phyloP scores from a whole-genome alignment of 164 flowering plant species.

The Magnolia sinica region DNA sequence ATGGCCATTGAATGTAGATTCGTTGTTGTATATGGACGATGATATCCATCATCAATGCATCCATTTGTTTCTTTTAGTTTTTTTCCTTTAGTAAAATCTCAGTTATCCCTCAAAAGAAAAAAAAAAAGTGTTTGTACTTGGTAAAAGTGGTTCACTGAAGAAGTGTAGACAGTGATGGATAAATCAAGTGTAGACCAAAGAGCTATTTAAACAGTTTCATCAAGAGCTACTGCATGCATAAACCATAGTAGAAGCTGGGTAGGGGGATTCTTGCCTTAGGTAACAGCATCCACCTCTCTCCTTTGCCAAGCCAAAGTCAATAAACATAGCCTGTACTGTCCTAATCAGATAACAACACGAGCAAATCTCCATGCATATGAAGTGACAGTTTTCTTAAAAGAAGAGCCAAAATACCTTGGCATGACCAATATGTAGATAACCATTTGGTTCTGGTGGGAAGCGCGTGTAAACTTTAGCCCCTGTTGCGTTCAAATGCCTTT shows the following conservation, averaged over 20 bases:
- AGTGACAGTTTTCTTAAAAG: not conserved
- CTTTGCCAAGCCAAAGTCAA: constrained; percentile 90
- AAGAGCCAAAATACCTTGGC: constrained; percentile 67
- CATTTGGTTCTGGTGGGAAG: constrained; percentile 99
- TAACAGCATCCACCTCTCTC: constrained; percentile 89
- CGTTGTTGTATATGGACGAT: too few relatives aligned
- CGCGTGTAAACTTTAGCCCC: constrained; percentile 77
- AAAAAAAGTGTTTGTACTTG: too few relatives aligned
- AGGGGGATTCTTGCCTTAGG: constrained; percentile 50
- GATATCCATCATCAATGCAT: too few relatives aligned
- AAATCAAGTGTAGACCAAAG: too few relatives aligned
- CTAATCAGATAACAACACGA: constrained; percentile 1
- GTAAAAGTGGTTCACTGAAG: not conserved
- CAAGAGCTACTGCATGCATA: not conserved
- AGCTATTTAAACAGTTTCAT: not conserved
- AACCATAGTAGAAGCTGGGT: not conserved
- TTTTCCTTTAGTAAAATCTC: not conserved
- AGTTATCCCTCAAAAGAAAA: not conserved
- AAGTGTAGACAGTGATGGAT: not conserved
- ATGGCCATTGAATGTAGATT: too few relatives aligned
- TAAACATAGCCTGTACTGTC: constrained; percentile 82
- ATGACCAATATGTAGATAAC: constrained; percentile 97
- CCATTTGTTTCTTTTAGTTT: too few relatives aligned
- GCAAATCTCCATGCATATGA: constrained; percentile 3
- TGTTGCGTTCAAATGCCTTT: constrained; percentile 66